phyloP scores from a whole-genome alignment of 176 grass and related monocot genomes.

The Thalia dealbata region DNA sequence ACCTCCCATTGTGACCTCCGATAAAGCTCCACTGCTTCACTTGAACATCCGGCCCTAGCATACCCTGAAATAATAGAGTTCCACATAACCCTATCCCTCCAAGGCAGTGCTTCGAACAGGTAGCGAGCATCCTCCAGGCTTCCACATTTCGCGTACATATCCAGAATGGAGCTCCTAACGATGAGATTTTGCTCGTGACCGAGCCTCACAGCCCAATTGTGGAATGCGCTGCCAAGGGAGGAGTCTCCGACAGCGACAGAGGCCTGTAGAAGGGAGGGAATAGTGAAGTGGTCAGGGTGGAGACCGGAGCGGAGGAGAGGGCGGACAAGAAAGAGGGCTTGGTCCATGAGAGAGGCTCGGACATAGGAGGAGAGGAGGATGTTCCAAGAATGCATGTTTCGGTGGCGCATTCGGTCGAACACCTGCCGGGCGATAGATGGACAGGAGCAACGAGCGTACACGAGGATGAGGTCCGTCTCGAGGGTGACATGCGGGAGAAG shows the following conservation, averaged over 20 bases:
- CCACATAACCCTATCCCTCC: conserved; percentile 38
- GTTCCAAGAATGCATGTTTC: conserved; percentile 44
- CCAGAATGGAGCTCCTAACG: conserved; percentile 23
- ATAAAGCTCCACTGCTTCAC: conserved; percentile 20
- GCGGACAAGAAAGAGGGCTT: conserved; percentile 17
- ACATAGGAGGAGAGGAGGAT: conserved; percentile 35
- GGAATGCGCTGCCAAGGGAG: conserved; percentile 22
- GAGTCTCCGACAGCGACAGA: conserved; percentile 21
- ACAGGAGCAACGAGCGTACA: conserved; percentile 22
- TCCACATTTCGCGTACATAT: conserved; percentile 33
- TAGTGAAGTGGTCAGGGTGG: conserved; percentile 34
- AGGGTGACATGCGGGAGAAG: conserved; percentile 30
- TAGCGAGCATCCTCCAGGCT: conserved; percentile 20
- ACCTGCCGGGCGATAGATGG: conserved; percentile 16
- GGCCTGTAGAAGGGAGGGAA: conserved; percentile 34
- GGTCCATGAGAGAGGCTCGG: conserved; percentile 1
- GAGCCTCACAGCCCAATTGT: conserved; percentile 20
- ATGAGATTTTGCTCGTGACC: conserved; percentile 29
- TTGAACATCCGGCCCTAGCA: conserved; percentile 26
- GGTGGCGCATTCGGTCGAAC: conserved; percentile 27
- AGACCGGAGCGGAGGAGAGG: conserved; percentile 22
- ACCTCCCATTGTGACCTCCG: conserved; percentile 30
- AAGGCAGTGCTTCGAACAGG: conserved; percentile 31
- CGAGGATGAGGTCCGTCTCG: conserved; percentile 34
- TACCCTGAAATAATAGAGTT: conserved; percentile 38